These are phyloP conservation scores for Quercus phellos DNA, from an alignment of 331 rosid species.

Conservation along the genomic window DNA sequence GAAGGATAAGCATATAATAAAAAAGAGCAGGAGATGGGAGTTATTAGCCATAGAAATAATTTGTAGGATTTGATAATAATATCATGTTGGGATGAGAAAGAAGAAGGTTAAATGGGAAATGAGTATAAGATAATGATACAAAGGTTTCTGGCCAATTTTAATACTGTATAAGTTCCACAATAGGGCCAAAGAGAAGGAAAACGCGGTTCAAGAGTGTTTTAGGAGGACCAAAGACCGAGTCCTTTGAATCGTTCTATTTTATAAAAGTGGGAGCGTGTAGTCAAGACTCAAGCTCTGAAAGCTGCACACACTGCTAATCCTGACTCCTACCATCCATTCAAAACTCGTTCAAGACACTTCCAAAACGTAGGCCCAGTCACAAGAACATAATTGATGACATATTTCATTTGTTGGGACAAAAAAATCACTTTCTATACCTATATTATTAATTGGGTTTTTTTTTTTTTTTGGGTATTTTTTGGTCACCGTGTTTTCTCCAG, in stretches of 20 bases:
- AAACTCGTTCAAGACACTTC: neutral
- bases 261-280: conserved; percentile 9
- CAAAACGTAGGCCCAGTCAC: neutral
- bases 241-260: neutral
- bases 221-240: conserved; percentile 41
- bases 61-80: conserved; percentile 8
- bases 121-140: neutral
- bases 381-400: too few species aligned
- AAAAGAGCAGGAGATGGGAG: neutral
- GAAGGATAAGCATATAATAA: conserved; percentile 7
- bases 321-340: neutral
- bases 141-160: neutral
- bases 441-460: too few species aligned
- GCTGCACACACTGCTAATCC: neutral
- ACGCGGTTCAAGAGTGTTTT: conserved; percentile 46
- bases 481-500: too few species aligned
- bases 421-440: too few species aligned
- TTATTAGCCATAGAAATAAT: conserved; percentile 48
- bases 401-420: too few species aligned
- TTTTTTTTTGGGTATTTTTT: too few species aligned
- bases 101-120: neutral
- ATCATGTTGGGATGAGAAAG: conserved; percentile 21
- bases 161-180: neutral
- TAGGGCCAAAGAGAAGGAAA: conserved; percentile 1
- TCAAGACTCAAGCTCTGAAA: conserved; percentile 1